Evolutionary conservation across 176 grass and related monocot genomes (phyloP), one percentile per base, ranked within the genome.

Genomic region (Oryza glaberrima): DNA sequence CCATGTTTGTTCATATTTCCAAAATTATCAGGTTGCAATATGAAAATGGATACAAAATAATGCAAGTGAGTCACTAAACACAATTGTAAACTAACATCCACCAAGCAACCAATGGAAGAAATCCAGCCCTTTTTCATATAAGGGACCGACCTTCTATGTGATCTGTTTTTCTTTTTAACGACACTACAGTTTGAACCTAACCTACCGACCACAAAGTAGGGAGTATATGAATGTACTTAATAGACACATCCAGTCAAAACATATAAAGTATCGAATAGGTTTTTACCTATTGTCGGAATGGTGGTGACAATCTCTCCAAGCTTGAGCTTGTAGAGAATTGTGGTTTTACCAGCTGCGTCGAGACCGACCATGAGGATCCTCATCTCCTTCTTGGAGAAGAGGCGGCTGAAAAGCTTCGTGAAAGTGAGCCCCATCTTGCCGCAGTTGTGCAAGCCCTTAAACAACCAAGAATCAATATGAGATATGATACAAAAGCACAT

Each of bases 261-360:
- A 6, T 58, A 56, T 9, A 69, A 28, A 3, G 19, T 6, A 85
- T 9, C 77, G 10, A 76, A 66, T 35, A 76, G 32, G 1, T 19
- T 44, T 84, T 90, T 79, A 94, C 92, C 92, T 16, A 94, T 94
- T 40, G 92, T 94, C 2, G 92, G 92, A 20, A 94, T 94, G 70
- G 92, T 94, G 40, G 92, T 94, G 77, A 94, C 92, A 41, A 94
- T 94, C 76, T 94, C 92, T 71, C 92, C 92, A 8, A 94, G 92
- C 77, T 94, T 94, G 83, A 94, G 89, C 92, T 94, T 94, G 84
- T 94, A 94, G 74, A 94, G 81, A 23, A 94, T 94, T 22, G 92
- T 94, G 26, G 92, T 94, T 81, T 94, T 94, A 92, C 92, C 92
- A 84, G 89, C 89, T 19, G 92, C 92, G 75, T 94, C 92, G 77